Percentiles rank a stretch among this genome's conserved stretches.
These are phyloP conservation scores for Uronychia binucleata DNA, from an alignment of 73 alveolate species.

Conservation along the genomic window DNA sequence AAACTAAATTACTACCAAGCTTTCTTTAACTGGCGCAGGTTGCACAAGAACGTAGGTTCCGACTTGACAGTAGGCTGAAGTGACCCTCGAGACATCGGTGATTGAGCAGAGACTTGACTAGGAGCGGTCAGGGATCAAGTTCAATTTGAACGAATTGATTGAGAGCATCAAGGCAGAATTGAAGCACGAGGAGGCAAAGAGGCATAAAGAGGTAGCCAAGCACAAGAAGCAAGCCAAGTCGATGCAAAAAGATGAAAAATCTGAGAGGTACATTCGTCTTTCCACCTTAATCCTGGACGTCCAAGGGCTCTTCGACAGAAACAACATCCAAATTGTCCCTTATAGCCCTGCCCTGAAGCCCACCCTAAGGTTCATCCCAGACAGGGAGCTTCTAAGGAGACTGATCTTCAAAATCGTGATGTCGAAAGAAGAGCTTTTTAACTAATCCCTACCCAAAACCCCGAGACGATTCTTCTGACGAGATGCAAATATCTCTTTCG, in stretches of 20 bases:
- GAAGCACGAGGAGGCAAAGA: background rate
- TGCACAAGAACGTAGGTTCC: background rate
- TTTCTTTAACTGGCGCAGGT: background rate
- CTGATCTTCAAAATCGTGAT: background rate
- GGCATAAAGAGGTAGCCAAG: background rate
- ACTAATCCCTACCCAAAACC: too few species aligned
- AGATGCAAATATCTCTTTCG: too few species aligned
- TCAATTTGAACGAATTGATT: background rate
- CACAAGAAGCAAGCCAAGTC: background rate
- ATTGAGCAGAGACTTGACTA: background rate
- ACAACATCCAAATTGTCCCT: background rate
- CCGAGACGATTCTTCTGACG: too few species aligned
- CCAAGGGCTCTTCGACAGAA: background rate
- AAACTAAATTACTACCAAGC: background rate
- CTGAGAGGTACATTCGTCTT: too few species aligned
- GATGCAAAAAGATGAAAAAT: too few species aligned
- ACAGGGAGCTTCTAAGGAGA: background rate
- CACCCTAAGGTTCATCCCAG: background rate
- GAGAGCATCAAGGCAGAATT: background rate
- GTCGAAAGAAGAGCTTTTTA: background rate
- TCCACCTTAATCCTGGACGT: too few species aligned
- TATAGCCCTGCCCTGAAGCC: background rate
- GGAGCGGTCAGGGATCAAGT: background rate
- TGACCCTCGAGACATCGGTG: background rate
- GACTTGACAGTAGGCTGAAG: background rate